Conservation (phyloP, 768 basidiomycete species). For the Pisolithus orientalis region DNA sequence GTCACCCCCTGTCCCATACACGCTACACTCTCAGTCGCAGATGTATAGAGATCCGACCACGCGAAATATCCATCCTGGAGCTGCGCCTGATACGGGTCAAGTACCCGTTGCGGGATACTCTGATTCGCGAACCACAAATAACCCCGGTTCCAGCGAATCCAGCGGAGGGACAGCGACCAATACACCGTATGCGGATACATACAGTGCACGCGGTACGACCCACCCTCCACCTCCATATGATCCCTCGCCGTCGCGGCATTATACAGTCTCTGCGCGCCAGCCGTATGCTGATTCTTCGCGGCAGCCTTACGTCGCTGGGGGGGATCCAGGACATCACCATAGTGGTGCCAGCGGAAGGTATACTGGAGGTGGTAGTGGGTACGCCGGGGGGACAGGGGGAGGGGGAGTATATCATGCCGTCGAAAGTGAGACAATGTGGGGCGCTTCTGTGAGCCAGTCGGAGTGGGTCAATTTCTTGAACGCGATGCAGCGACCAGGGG, state of each 20-base stretch:
- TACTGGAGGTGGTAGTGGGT: constrained; percentile 41
- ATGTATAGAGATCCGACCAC: constrained; percentile 18
- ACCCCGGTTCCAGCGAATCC: neutral
- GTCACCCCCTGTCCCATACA: constrained; percentile 21
- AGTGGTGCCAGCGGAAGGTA: constrained; percentile 19
- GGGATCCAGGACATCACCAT: constrained; percentile 7
- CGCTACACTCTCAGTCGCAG: constrained; percentile 19
- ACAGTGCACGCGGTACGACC: neutral
- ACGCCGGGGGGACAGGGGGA: constrained; percentile 9
- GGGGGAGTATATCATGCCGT: constrained; percentile 38
- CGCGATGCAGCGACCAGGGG: constrained; percentile 46
- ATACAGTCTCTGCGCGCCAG: constrained; percentile 15
- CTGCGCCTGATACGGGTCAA: neutral
- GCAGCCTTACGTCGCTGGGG: constrained; percentile 19
- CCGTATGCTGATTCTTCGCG: constrained; percentile 22
- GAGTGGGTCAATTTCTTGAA: constrained; percentile 69
- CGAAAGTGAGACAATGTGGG: constrained; percentile 68
- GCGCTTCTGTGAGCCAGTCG: constrained; percentile 66
- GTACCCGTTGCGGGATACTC: constrained; percentile 1
- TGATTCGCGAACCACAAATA: neutral
- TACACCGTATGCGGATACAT: neutral
- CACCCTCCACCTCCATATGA: neutral
- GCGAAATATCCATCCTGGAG: constrained; percentile 3
- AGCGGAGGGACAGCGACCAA: neutral
- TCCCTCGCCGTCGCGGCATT: constrained; percentile 6